These are phyloP conservation scores for Roridomyces roridus DNA, from an alignment of 768 basidiomycete genomes.

Conservation along the genomic window DNA sequence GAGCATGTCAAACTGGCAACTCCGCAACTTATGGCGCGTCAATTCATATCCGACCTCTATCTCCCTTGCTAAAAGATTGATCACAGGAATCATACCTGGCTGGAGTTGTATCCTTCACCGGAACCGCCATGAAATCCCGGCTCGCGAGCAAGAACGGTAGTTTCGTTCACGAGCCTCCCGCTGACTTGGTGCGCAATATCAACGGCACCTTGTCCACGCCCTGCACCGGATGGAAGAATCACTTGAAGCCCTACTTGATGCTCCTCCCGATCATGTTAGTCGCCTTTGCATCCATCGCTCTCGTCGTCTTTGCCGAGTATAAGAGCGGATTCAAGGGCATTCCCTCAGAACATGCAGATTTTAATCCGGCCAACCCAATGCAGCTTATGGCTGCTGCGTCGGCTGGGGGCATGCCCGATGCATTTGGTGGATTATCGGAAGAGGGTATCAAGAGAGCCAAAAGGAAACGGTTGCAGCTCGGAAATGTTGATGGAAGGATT, in stretches of 20 bases:
- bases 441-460: background rate
- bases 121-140: background rate
- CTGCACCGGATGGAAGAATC: too few species aligned
- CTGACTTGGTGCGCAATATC: too few species aligned
- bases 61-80: too few species aligned
- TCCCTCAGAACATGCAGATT: background rate
- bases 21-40: background rate
- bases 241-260: too few species aligned
- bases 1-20: background rate
- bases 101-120: background rate
- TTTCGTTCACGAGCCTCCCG: too few species aligned
- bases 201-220: too few species aligned
- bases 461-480: background rate
- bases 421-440: background rate
- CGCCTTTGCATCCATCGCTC: background rate
- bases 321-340: background rate
- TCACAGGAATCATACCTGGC: background rate
- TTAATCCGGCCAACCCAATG: constrained; percentile 2
- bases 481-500: background rate
- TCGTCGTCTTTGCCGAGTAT: background rate
- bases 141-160: background rate
- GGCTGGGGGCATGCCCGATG: constrained; percentile 6
- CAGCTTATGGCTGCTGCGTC: constrained; percentile 9
- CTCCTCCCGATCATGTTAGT: background rate
- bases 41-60: too few species aligned